Conservation (phyloP, 257 asterid genomes). For the Gentiana dahurica region DNA sequence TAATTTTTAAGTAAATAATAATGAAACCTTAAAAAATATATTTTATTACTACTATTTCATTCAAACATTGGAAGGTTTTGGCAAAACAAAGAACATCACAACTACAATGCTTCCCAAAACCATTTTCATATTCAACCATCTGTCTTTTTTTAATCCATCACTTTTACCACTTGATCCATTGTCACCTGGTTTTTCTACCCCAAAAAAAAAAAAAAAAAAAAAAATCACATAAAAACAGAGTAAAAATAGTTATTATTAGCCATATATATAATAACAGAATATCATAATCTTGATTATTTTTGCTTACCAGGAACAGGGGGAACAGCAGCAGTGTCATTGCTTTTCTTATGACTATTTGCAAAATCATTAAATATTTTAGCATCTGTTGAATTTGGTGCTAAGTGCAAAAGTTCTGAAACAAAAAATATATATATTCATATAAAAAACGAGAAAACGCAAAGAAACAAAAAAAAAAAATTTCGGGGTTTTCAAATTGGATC, state of each 20-base stretch:
- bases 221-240: neutral
- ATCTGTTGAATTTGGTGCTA: constrained; percentile 76
- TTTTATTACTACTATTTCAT: no score
- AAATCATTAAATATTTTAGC: constrained; percentile 67
- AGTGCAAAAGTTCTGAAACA: constrained; percentile 48
- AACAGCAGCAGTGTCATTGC: constrained; percentile 9
- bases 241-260: no score
- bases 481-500: no score
- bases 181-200: constrained; percentile 4
- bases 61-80: no score
- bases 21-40: no score
- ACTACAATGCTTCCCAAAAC: constrained; percentile 4
- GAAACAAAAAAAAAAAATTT: no score
- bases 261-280: no score
- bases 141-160: constrained; percentile 26
- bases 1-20: no score
- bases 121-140: constrained; percentile 18
- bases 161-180: constrained; percentile 16
- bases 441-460: no score
- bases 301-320: constrained; percentile 19
- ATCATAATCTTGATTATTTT: no score
- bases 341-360: constrained; percentile 27
- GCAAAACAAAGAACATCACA: no score
- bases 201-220: constrained; percentile 8
- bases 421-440: neutral